Percentiles rank a stretch among this genome's conserved stretches.
Evolutionary conservation across 345 rosid genomes (phyloP).

Genomic region (Hibiscus tridactylites): DNA sequence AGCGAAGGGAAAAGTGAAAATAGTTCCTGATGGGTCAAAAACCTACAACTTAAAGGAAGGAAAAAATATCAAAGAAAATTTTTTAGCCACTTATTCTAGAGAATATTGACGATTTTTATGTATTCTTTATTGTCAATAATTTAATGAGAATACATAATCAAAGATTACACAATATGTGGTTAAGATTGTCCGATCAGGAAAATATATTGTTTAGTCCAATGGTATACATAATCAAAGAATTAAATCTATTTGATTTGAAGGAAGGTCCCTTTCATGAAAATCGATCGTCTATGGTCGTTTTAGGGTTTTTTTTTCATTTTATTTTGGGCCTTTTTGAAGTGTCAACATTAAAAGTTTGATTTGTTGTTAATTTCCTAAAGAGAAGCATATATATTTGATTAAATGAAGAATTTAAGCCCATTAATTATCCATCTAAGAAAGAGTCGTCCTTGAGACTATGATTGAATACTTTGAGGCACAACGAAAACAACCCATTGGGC

Average conservation of each 20-base stretch:
- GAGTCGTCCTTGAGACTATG: no score
- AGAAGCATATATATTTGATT: background rate
- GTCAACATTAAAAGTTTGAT: background rate
- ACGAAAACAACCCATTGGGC: background rate
- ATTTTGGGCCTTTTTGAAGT: background rate
- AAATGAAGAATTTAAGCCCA: background rate
- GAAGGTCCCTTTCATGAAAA: no score
- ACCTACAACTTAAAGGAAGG: no score
- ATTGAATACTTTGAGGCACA: background rate
- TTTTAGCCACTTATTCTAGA: no score
- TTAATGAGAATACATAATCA: background rate
- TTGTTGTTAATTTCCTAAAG: background rate
- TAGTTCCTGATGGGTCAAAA: no score
- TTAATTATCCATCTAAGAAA: no score
- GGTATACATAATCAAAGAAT: no score
- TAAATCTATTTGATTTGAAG: no score
- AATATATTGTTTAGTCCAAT: background rate
- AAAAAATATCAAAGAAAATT: no score
- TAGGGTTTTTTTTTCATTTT: background rate
- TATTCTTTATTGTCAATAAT: background rate
- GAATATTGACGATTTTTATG: no score
- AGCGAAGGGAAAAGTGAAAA: no score
- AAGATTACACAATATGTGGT: background rate
- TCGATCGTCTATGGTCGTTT: background rate
- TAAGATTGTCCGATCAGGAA: background rate